Base-by-base conservation (phyloP, 2,329 filamentous ascomycete species). In the Alternaria hordeiaustralica region DNA sequence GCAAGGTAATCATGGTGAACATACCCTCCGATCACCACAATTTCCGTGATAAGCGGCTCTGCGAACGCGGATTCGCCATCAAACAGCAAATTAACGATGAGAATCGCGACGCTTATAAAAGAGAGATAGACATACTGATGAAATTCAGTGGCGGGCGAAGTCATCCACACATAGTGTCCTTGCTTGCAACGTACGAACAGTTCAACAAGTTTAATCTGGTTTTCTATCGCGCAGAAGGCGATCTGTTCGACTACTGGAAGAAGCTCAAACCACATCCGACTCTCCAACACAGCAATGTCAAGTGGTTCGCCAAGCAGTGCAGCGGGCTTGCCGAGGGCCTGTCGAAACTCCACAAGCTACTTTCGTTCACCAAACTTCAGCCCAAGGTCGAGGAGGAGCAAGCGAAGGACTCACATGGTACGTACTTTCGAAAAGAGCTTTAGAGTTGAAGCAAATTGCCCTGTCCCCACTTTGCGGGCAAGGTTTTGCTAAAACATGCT, bases 131-230 rank as follows among this genome's bases (percentile, higher is more conserved):
- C 0, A 64, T 68, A 11, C 33, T 69, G 25, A 71, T 61, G 49
- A 65, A 56, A 11, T 71, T 71, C 41, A 68, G 62, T 9, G 66
- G 65, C 1, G 53, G 26, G 15, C 23, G 47, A 10, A 51, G 56
- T 9, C 69, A 73, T 30, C 15, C 30, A 2, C 67, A 73, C 21
- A 58, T 71, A 2, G 60, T 73, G 0, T 65, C 64, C 4, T 55
- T 73, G 3, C 46, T 73, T 1, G 70, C 67, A 7, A 71, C 67
- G 0, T 73, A 65, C 25, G 64, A 68, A n/a, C 70, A 73, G 23
- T 58, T 43, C 18, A 53, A 61, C 11, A 68, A 66, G 18, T 64
- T 63, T 5, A 59, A 73, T 44, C 18, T 73, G 6, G 60, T 73
- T 3, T 71, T 73, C 33, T 55, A 70, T 18, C 63, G 67, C 3